Evolutionary conservation across 179 eudicot genomes (phyloP), one percentile per base, ranked within the genome.

Genomic region (Gypsophila paniculata): DNA sequence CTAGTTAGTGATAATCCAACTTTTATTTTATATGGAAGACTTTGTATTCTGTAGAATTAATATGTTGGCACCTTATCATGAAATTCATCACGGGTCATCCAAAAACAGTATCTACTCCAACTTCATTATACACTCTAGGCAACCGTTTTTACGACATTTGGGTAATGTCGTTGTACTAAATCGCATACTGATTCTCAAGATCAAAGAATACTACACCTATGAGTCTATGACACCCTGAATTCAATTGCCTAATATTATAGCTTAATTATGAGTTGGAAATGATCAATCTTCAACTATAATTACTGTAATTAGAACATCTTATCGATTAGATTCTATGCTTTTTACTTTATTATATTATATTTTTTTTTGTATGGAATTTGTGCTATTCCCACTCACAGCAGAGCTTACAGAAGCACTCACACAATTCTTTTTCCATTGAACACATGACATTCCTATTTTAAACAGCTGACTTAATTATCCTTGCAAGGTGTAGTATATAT

Each of bases 301-400:
- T 36, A n/a, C 52, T 25, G 51, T 51, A 1, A 23, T 49, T 49
- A 19, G 22, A 68, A 49, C 22, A 9, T 32, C 55, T 75, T 42
- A 9, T 42, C 69, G 63, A 55, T 68, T 51, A 36, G 81, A 77
- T 83, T 81, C 85, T 66, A 77, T 75, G 19, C 84, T 68, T 81
- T 62, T 61, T 49, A 5, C 66, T 72, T 62, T 72, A 42, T 52
- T 68, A 65, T 69, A 55, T 42, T 1, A 29, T 29, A 1, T 29
- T 1, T 42, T 42, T 42, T 42, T 6, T 42, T 42, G 8, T 42
- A 42, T 42, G 79, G 89, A 78, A 77, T 85, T 57, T 78, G 74
- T 80, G 25, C 81, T 72, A 70, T 80, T 71, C 85, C 83, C 79
- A 79, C 81, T 77, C 55, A 42, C 77, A 69, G 61, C 60, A 53